Percentiles rank a stretch among this genome's conserved stretches.
Conservation (phyloP, 139 green algal species). For the Limnomonas spitsbergensis region DNA sequence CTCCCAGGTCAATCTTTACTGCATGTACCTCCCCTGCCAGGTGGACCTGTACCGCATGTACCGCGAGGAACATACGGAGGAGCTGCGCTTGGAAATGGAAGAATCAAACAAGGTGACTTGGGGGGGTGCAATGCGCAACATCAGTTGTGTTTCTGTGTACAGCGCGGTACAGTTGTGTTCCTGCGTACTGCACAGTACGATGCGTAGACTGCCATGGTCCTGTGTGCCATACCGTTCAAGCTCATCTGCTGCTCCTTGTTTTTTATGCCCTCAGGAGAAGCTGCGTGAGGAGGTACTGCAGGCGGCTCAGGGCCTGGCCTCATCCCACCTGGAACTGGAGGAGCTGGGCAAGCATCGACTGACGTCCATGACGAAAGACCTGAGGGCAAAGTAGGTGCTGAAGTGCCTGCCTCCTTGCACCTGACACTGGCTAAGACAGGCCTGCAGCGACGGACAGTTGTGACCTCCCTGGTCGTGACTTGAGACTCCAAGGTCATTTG, state of each 20-base stretch:
- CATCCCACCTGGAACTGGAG: background rate
- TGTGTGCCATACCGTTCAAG: no score
- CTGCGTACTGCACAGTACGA: no score
- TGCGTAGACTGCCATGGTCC: no score
- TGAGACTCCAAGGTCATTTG: no score
- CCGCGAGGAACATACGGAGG: background rate
- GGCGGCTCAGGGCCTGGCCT: background rate
- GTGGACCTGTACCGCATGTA: slow-evolving; percentile 1
- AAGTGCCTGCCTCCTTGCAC: background rate
- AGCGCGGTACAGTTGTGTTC: no score
- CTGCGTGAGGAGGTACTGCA: background rate
- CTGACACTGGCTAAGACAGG: background rate
- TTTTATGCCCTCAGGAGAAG: background rate
- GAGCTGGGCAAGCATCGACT: background rate
- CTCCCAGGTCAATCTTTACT: no score
- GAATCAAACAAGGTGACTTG: background rate
- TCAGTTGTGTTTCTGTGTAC: background rate
- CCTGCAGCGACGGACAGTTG: no score
- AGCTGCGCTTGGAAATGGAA: background rate
- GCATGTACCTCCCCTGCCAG: background rate
- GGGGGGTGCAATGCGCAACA: background rate
- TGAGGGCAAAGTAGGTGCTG: background rate
- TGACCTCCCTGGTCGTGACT: no score
- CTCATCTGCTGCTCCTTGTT: no score
- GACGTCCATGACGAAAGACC: background rate